Evolutionary conservation across 163 green algal genomes (phyloP), one percentile per base, ranked within the genome.

Genomic region (Prototheca cutis): DNA sequence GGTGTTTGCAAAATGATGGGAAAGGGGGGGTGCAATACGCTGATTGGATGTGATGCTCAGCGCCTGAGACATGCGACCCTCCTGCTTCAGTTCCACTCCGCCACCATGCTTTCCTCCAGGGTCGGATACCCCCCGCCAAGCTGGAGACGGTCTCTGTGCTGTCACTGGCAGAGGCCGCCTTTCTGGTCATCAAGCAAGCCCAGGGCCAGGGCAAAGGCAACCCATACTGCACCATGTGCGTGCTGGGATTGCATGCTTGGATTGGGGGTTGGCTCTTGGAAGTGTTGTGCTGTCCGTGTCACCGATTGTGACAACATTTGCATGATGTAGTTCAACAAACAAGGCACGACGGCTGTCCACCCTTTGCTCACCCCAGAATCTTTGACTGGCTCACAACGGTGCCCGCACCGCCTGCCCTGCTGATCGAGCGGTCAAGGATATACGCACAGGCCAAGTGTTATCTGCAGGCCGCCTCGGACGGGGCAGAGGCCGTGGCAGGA

Each of bases 381-480:
- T 5, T 67, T 8, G 2, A 39, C 7, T 79, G 73, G 73, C 62
- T 71, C 27, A 65, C 55, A 40, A 15, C 61, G 17, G 59, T 55
- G 29, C n/a, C 73, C n/a, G 2, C 25, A 3, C 24, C 53, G 1
- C 27, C 4, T 2, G 55, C 67, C 53, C 70, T 61, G 0, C 75
- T 76, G 32, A 19, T 53, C 1, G 47, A 70, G 55, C 55, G 73
- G 0, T 48, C 70, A 1, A 55, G 29, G 3, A 61, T 67, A 15
- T 34, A 68, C 55, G 19, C 10, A 23, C 13, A 27, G 8, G 53
- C 65, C 27, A 71, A 72, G 40, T 73, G 61, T 49, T 80, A 66
- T 49, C 57, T 80, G n/a, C 72, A 80, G 55, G 69, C 57, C 2
- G 53, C 49, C 4, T 48, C 63, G 13, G 73, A 80, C 39, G 64